Evolutionary conservation across 2,329 filamentous ascomycete species (phyloP).

Genomic region (Phaeoacremonium minimum): DNA sequence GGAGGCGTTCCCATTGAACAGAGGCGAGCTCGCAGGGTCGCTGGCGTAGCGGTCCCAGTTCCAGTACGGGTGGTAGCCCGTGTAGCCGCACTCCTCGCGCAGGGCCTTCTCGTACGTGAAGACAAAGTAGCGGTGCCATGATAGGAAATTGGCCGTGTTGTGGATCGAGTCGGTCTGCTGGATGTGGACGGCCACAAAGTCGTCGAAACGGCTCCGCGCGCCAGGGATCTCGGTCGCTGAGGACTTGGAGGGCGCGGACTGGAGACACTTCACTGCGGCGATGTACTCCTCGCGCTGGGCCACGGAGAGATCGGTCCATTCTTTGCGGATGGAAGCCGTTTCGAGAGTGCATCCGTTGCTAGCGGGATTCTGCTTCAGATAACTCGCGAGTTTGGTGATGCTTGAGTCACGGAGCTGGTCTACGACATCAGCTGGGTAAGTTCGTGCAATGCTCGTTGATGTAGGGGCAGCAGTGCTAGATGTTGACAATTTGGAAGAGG

Average conservation of each 20-base stretch:
- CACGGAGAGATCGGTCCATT: slow-evolving; percentile 19
- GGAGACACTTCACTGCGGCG: slow-evolving; percentile 20
- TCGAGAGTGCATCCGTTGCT: neutral
- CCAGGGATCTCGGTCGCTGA: slow-evolving; percentile 19
- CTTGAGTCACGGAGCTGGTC: neutral
- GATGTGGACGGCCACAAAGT: slow-evolving; percentile 21
- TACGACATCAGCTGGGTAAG: neutral
- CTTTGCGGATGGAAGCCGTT: neutral
- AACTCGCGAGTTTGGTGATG: neutral
- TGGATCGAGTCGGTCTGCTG: slow-evolving; percentile 6
- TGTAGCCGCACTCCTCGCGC: slow-evolving; percentile 8
- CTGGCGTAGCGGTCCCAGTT: slow-evolving; percentile 42
- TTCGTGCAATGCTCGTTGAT: neutral
- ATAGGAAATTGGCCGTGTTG: slow-evolving; percentile 5
- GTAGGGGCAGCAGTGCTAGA: neutral
- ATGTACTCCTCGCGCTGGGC: slow-evolving; percentile 20
- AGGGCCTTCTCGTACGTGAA: slow-evolving; percentile 5
- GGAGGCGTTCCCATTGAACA: slow-evolving; percentile 46
- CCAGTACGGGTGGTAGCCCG: slow-evolving; percentile 26
- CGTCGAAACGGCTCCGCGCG: slow-evolving; percentile 22
- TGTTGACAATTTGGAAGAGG: neutral
- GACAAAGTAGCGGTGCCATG: slow-evolving; percentile 5
- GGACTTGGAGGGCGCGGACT: slow-evolving; percentile 18
- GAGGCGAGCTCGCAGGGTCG: slow-evolving; percentile 37
- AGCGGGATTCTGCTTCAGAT: neutral